Base-by-base conservation (phyloP, 352 stramenopile genomes). In the Phytophthora chlamydospora region DNA sequence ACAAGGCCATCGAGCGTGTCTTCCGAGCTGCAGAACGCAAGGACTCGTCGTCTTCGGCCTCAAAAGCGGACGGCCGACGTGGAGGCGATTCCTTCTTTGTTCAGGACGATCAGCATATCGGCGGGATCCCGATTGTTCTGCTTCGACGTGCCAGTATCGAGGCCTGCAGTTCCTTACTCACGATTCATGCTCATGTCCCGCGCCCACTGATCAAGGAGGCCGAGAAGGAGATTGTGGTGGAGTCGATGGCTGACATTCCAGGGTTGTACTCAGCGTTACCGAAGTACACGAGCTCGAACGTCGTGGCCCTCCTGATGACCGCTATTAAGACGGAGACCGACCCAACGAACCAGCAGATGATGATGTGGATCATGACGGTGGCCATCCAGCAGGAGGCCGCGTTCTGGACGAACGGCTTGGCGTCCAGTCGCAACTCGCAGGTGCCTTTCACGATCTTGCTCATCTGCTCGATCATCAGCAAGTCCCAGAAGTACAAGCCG, bases 261-360 rank as follows among this genome's bases (percentile, higher is more conserved):
- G 83, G 84, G 31, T 41, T 96, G 29, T 93, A 88, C 64, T 92
- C 87, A n/a, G 88, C 64, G 10, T 56, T 96, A 45, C 87, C 87
- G 0, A 93, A 93, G 52, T 88, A 93, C 45, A 91, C 83, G 12
- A 93, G 80, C 66, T 94, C 87, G 12, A 92, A 96, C 46, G 83
- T 96, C 31, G 84, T 96, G 12, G 85, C 80, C 17, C 57, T 96
- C 8, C 60, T 96, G 13, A 90, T 91, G 71, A 91, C 86, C 47
- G 83, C 82, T 12, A 83, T 93, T 43, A 96, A 96, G 49, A 83
- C 71, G 0, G 87, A 96, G 57, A 80, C 54, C 31, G 87, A 96
- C 42, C 85, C 87, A 5, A 94, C 87, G 11, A 96, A 96, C 61
- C 85, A 93, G 64, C 87, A 96, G 52, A 94, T 96, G 87, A 89